Evolutionary conservation across 495 filamentous ascomycete genomes (phyloP).

Genomic region (Haplographium delicatum): DNA sequence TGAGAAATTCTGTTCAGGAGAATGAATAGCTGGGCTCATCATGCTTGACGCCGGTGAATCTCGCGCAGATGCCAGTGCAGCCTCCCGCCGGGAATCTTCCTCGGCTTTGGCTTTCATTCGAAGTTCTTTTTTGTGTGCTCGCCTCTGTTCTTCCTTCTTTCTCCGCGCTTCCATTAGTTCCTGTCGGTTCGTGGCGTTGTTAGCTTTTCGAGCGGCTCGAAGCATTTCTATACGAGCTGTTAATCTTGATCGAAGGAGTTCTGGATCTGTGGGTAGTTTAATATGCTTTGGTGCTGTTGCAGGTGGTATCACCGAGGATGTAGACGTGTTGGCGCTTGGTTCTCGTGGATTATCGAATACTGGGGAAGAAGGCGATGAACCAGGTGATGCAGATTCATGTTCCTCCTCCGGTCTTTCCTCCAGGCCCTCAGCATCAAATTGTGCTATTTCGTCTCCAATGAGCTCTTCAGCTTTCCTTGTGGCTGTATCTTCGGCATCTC

Average conservation of each 20-base stretch:
- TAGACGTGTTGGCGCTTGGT: conserved; percentile 62
- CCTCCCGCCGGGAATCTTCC: conserved; percentile 63
- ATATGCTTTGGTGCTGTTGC: conserved; percentile 48
- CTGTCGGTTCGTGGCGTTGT: conserved; percentile 73
- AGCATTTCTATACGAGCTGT: conserved; percentile 76
- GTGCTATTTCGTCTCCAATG: conserved; percentile 35
- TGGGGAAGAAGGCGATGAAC: conserved; percentile 56
- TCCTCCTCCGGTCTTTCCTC: conserved; percentile 14
- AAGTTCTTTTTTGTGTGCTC: conserved; percentile 79
- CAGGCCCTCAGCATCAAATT: conserved; percentile 24
- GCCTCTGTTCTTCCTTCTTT: conserved; percentile 78
- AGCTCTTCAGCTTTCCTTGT: conserved; percentile 28
- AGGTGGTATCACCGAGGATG: conserved; percentile 62
- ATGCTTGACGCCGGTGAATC: conserved; percentile 48
- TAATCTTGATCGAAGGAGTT: conserved; percentile 67
- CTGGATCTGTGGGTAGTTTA: conserved; percentile 56
- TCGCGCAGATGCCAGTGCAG: conserved; percentile 58
- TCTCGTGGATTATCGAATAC: conserved; percentile 52
- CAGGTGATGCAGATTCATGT: conserved; percentile 38
- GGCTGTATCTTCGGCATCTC: conserved; percentile 25
- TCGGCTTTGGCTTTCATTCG: conserved; percentile 69
- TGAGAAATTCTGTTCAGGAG: conserved; percentile 59
- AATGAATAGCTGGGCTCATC: conserved; percentile 63
- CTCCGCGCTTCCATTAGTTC: conserved; percentile 86
- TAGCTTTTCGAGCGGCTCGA: conserved; percentile 74